These are phyloP conservation scores for Epichloe sylvatica DNA, from an alignment of 2,329 filamentous ascomycete genomes.

Conservation along the genomic window DNA sequence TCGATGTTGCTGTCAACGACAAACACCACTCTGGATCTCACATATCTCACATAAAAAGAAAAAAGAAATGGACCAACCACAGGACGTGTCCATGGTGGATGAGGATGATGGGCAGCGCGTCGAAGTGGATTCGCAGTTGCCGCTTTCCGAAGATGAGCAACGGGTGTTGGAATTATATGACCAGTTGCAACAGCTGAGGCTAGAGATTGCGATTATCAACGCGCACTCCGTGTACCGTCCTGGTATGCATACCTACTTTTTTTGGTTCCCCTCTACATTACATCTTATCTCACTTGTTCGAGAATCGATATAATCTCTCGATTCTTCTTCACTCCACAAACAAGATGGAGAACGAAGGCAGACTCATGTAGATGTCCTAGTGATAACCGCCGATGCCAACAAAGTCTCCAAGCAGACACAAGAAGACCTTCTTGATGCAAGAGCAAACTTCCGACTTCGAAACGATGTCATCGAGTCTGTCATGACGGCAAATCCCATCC, in stretches of 20 bases:
- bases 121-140: conserved; percentile 28
- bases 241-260: conserved; percentile 15
- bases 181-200: conserved; percentile 52
- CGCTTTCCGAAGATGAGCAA: conserved; percentile 52
- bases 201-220: conserved; percentile 55
- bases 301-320: neutral
- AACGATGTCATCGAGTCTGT: conserved; percentile 56
- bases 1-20: neutral
- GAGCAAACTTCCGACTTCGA: conserved; percentile 54
- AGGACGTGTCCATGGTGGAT: conserved; percentile 16
- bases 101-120: conserved; percentile 5
- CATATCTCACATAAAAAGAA: neutral
- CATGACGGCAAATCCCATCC: conserved; percentile 57
- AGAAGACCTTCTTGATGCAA: conserved; percentile 53
- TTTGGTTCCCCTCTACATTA: too few relatives aligned
- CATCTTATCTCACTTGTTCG: neutral
- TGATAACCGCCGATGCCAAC: conserved; percentile 20
- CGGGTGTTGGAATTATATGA: conserved; percentile 57
- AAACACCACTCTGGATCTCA: neutral
- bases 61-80: neutral
- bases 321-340: neutral
- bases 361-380: neutral
- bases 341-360: neutral
- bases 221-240: conserved; percentile 27
- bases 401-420: conserved; percentile 44